A percentile compares a stretch with the other conserved stretches of the same genome.
phyloP scores from a whole-genome alignment of 1,284 basidiomycete genomes.

The Pseudozyma tsukubaensis region DNA sequence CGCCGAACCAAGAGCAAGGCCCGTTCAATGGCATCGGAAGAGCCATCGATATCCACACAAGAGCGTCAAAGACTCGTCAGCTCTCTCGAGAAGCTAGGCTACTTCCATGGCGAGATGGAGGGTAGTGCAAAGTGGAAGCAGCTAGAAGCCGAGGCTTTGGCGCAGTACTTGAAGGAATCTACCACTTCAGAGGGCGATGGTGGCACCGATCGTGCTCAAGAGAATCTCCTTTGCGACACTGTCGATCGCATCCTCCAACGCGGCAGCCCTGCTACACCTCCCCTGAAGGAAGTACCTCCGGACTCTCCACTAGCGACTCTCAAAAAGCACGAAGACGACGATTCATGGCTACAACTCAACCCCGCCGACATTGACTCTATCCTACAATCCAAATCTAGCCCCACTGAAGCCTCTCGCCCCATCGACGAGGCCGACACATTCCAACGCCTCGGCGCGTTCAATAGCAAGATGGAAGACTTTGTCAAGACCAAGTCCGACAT shows the following conservation, averaged over 20 bases:
- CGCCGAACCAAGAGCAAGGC: conserved; percentile 14
- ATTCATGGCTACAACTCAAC: conserved; percentile 54
- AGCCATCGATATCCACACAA: neutral
- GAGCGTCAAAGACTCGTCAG: conserved; percentile 39
- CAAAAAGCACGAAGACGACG: conserved; percentile 44
- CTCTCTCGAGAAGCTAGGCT: conserved; percentile 52
- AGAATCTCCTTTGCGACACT: conserved; percentile 10
- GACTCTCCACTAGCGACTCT: neutral
- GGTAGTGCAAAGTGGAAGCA: conserved; percentile 57
- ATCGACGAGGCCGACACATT: conserved; percentile 47
- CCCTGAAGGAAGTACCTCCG: neutral
- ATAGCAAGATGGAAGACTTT: conserved; percentile 57
- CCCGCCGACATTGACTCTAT: conserved; percentile 50
- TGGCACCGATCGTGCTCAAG: neutral
- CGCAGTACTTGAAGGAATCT: conserved; percentile 10
- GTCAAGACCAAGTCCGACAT: conserved; percentile 56
- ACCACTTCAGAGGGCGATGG: neutral
- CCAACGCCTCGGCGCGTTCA: conserved; percentile 50
- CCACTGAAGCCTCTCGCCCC: neutral
- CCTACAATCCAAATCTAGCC: conserved; percentile 12
- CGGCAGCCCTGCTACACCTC: neutral
- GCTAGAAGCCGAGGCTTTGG: conserved; percentile 45
- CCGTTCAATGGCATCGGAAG: conserved; percentile 6
- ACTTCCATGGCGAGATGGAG: conserved; percentile 54
- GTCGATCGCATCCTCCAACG: conserved; percentile 16